Base-by-base conservation (phyloP, 2,329 filamentous ascomycete species). In the Aspergillus sp. region DNA sequence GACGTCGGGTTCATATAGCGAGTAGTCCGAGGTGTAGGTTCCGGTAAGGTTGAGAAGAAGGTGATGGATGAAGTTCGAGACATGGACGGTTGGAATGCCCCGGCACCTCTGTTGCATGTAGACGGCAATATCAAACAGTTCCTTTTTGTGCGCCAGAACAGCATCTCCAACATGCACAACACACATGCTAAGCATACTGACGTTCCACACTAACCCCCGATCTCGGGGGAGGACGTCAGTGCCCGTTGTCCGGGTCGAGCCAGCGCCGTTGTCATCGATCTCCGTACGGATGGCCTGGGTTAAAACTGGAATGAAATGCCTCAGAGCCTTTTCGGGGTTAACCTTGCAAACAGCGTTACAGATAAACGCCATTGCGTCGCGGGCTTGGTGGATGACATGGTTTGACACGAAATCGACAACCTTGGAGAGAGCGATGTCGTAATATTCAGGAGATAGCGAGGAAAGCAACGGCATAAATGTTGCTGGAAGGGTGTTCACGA, bases 281-380 rank as follows among this genome's bases (percentile, higher is more conserved):
- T 99, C 95, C 59, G 91, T 96, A 61, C 93, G 90, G 63, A 99
- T 99, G 56, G 91, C 93, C 71, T 90, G 84, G 50, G 96, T 89
- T 53, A 98, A 81, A 79, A 96, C 91, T 1, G 95, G 95, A 32
- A 99, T 83, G 55, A 99, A 89, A 13, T 91, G 86, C 71, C 93
- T 95, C 50, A 99, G 81, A 0, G 95, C 92, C 78, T 97, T 97
- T 71, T 93, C 88, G 0, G 96, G 93, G 66, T 96, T 91, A 64
- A 96, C 91, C 76, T 98, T 98, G 81, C 95, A 96, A 22, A 99
- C 82, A 0, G 91, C 90, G 74, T 97, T 98, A 76, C 93, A 90
- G 53, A 98, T 98, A 83, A 96, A 99, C 1, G 96, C 95, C 89
- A 99, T 97, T 7, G 95, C 93, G 80, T 99, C 95, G 63, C 93